Percentiles rank a stretch among this genome's conserved stretches.
Evolutionary conservation across 75 land plant genomes (phyloP).

Genomic region (Chamaecyparis obtusa): DNA sequence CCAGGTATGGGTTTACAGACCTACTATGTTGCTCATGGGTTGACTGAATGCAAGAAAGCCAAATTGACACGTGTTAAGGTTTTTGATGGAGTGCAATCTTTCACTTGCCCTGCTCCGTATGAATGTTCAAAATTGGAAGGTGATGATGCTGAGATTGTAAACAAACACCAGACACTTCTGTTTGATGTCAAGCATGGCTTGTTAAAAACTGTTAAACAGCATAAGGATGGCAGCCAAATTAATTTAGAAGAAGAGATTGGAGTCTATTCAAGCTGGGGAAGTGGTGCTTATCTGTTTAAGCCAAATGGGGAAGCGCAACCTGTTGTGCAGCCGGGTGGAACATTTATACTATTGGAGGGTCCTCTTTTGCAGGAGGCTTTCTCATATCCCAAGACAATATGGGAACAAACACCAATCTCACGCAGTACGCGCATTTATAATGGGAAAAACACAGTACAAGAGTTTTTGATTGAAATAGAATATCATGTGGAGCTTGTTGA

Average conservation of each 20-base stretch:
- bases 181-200: conserved; percentile 73
- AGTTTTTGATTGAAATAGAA: conserved; percentile 76
- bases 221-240: conserved; percentile 34
- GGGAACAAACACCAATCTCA: conserved; percentile 56
- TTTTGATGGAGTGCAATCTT: conserved; percentile 20
- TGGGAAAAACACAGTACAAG: conserved; percentile 66
- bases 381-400: conserved; percentile 59
- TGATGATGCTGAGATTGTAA: conserved; percentile 53
- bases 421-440: conserved; percentile 81
- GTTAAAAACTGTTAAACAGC: conserved; percentile 33
- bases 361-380: conserved; percentile 71
- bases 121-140: conserved; percentile 47
- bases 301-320: conserved; percentile 84
- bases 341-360: conserved; percentile 64
- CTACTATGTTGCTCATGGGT: conserved; percentile 69
- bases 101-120: conserved; percentile 74
- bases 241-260: conserved; percentile 76
- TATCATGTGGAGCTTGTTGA: conserved; percentile 87
- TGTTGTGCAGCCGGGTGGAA: conserved; percentile 58
- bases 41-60: conserved; percentile 67
- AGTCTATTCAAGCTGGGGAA: conserved; percentile 80
- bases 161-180: conserved; percentile 47
- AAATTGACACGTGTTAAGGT: conserved; percentile 50
- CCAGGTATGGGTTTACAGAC: conserved; percentile 88
- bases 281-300: conserved; percentile 94